Conservation (phyloP, 306 rosid genomes). For the Trifolium fragiferum region DNA sequence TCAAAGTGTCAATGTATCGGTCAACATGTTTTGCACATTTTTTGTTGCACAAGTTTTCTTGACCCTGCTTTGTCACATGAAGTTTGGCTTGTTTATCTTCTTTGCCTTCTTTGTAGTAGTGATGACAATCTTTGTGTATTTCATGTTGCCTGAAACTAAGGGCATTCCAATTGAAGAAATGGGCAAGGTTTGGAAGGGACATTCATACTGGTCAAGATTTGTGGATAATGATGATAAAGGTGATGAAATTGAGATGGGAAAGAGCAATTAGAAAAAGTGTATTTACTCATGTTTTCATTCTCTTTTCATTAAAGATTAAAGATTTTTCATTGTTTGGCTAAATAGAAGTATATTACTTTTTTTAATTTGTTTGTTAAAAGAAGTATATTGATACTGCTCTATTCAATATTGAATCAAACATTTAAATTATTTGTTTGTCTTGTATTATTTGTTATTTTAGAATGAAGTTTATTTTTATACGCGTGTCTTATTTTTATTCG, state of each 20-base stretch:
- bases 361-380: neutral
- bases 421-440: neutral
- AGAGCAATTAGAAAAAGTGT: neutral
- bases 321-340: neutral
- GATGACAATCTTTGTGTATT: neutral
- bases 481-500: too few species aligned
- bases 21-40: constrained; percentile 1
- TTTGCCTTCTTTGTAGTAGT: constrained; percentile 9
- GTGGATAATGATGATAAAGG: constrained; percentile 3
- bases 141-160: constrained; percentile 13
- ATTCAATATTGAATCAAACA: too few species aligned
- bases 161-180: constrained; percentile 20
- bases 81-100: constrained; percentile 13
- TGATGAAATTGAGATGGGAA: constrained; percentile 8
- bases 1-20: constrained; percentile 5
- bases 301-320: neutral
- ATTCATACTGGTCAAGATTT: constrained; percentile 2
- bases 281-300: neutral
- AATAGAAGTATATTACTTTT: neutral
- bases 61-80: constrained; percentile 4
- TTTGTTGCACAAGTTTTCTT: constrained; percentile 3
- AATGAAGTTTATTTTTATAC: neutral
- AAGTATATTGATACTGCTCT: neutral
- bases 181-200: neutral
- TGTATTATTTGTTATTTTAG: too few species aligned